These are phyloP conservation scores for Excoecaria agallocha DNA, from an alignment of 345 rosid species.

Conservation along the genomic window DNA sequence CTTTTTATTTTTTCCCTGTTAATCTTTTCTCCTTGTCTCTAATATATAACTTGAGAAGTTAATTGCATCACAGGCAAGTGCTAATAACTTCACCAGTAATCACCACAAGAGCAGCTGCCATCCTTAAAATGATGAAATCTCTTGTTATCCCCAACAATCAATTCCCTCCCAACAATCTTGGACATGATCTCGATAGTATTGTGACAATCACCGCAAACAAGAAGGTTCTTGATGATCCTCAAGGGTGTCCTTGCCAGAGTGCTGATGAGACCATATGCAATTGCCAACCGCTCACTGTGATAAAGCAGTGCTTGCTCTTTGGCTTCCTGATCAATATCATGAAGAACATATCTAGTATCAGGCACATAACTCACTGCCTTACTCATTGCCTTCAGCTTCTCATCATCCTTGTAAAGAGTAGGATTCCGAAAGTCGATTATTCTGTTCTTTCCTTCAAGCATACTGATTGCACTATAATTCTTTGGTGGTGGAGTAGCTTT, in stretches of 20 bases:
- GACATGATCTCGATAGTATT: conserved; percentile 85
- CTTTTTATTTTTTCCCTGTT: too few relatives aligned
- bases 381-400: conserved; percentile 47
- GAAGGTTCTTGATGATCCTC: conserved; percentile 73
- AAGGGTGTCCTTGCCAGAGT: conserved; percentile 66
- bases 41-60: too few relatives aligned
- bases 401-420: conserved; percentile 66
- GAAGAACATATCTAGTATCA: conserved; percentile 65
- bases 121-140: conserved; percentile 68
- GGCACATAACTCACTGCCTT: conserved; percentile 55
- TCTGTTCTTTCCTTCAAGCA: conserved; percentile 70
- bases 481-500: conserved; percentile 54
- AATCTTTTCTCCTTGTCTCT: too few relatives aligned
- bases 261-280: conserved; percentile 74
- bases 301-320: conserved; percentile 76
- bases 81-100: conserved; percentile 40
- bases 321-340: conserved; percentile 80
- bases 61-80: neutral
- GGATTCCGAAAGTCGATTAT: conserved; percentile 52
- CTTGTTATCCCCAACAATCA: conserved; percentile 76
- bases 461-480: conserved; percentile 48
- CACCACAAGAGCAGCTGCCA: conserved; percentile 49
- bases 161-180: conserved; percentile 63
- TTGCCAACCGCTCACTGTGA: conserved; percentile 77
- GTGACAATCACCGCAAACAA: conserved; percentile 73